A percentile compares a stretch with the other conserved stretches of the same genome.
Conservation (phyloP, 805 yeast genomes). For the Ogataea thermomethanolica region DNA sequence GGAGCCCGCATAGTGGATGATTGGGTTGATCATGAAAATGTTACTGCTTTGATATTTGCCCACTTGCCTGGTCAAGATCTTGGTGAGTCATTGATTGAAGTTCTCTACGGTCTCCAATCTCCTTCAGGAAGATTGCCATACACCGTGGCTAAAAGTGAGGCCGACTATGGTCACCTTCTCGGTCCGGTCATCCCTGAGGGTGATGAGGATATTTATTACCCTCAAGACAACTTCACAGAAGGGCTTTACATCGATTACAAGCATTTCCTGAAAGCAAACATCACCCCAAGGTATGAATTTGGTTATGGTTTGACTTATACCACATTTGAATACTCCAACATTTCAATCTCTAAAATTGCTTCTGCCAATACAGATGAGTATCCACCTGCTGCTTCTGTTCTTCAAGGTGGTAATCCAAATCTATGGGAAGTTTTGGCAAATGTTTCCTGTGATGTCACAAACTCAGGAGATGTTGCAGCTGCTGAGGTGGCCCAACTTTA, state of each 20-base stretch:
- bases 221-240: slow-evolving; percentile 44
- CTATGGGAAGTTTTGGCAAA: slow-evolving; percentile 40
- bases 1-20: slow-evolving; percentile 59
- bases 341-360: slow-evolving; percentile 4
- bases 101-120: slow-evolving; percentile 56
- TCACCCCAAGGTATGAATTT: slow-evolving; percentile 57
- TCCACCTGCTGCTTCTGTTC: background rate
- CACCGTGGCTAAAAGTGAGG: slow-evolving; percentile 52
- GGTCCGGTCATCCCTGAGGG: slow-evolving; percentile 28
- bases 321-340: slow-evolving; percentile 34
- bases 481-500: slow-evolving; percentile 44
- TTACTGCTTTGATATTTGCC: slow-evolving; percentile 53
- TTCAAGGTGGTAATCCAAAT: slow-evolving; percentile 2
- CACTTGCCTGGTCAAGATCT: slow-evolving; percentile 35
- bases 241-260: slow-evolving; percentile 54
- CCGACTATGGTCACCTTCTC: slow-evolving; percentile 39
- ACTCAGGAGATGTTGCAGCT: slow-evolving; percentile 38
- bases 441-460: slow-evolving; percentile 37
- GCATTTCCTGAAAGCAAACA: slow-evolving; percentile 52
- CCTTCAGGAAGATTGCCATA: slow-evolving; percentile 66
- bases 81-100: slow-evolving; percentile 56
- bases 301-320: slow-evolving; percentile 62
- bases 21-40: slow-evolving; percentile 53
- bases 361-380: slow-evolving; percentile 1
- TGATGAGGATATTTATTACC: slow-evolving; percentile 31